Percentiles rank a stretch among this genome's conserved stretches.
Evolutionary conservation across 306 rosid species (phyloP).

Genomic region (Trifolium dubium): DNA sequence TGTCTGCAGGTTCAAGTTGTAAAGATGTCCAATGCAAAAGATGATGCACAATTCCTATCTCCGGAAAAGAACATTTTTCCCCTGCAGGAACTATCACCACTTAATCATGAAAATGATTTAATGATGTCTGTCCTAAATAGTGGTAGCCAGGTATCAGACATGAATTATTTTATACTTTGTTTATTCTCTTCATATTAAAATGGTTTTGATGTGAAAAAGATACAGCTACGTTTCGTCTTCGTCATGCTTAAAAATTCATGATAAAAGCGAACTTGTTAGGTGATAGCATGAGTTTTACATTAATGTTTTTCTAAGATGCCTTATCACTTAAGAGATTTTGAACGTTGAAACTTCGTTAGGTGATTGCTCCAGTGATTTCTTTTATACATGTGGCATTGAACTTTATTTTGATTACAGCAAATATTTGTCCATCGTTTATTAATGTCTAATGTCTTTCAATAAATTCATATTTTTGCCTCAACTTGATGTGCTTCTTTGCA

Average conservation of each 20-base stretch:
- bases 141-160: conserved; percentile 8
- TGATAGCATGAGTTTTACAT: neutral
- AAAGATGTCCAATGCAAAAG: conserved; percentile 11
- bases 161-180: neutral
- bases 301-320: neutral
- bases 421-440: neutral
- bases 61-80: neutral
- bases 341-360: neutral
- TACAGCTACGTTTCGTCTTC: neutral
- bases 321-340: neutral
- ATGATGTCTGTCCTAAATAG: conserved; percentile 4
- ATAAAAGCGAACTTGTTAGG: conserved; percentile 2
- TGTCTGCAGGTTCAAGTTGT: conserved; percentile 48
- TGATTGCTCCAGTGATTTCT: neutral
- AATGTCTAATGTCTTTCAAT: neutral
- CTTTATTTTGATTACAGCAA: conserved; percentile 14
- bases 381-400: neutral
- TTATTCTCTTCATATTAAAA: neutral
- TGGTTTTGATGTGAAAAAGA: neutral
- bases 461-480: neutral
- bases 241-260: neutral
- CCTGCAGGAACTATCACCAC: conserved; percentile 2
- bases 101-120: neutral
- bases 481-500: conserved; percentile 40
- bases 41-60: conserved; percentile 25